These are phyloP conservation scores for Suillus decipiens DNA, from an alignment of 768 basidiomycete genomes.

Conservation along the genomic window DNA sequence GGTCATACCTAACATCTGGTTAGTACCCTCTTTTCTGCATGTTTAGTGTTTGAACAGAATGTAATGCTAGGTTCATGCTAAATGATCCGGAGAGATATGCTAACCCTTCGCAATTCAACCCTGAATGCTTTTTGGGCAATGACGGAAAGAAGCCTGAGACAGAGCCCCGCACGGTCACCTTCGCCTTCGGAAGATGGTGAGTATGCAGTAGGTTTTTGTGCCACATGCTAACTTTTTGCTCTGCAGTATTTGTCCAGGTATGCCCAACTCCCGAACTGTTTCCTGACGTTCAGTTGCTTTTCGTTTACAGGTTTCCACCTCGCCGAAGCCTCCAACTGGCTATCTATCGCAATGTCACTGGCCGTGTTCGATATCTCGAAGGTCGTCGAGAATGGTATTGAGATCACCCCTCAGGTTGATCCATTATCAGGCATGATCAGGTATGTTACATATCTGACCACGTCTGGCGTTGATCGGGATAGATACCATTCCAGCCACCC, in stretches of 20 bases:
- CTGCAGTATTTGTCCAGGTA: constrained; percentile 16
- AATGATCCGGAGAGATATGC: constrained; percentile 38
- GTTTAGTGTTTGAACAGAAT: constrained; percentile 3
- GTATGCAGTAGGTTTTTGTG: constrained; percentile 19
- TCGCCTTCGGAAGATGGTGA: constrained; percentile 63
- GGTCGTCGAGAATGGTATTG: constrained; percentile 38
- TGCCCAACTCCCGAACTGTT: not conserved
- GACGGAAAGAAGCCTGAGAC: constrained; percentile 36
- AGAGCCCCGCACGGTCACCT: constrained; percentile 57
- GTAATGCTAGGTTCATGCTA: constrained; percentile 22
- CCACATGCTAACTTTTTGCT: constrained; percentile 9
- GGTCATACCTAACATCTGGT: constrained; percentile 28
- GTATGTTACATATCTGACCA: constrained; percentile 24
- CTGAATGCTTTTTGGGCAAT: constrained; percentile 49
- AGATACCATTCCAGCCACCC: not conserved
- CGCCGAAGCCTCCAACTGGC: constrained; percentile 45
- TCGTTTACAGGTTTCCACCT: constrained; percentile 40
- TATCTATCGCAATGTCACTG: constrained; percentile 38
- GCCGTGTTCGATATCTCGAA: constrained; percentile 46
- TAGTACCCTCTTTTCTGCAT: constrained; percentile 13
- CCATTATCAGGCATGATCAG: constrained; percentile 54
- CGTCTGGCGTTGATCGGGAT: not conserved
- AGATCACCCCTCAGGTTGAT: constrained; percentile 47
- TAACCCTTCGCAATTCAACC: constrained; percentile 52
- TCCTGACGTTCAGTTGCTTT: constrained; percentile 9